Base-by-base conservation (phyloP, 1,284 basidiomycete species). In the Pascua sp. region DNA sequence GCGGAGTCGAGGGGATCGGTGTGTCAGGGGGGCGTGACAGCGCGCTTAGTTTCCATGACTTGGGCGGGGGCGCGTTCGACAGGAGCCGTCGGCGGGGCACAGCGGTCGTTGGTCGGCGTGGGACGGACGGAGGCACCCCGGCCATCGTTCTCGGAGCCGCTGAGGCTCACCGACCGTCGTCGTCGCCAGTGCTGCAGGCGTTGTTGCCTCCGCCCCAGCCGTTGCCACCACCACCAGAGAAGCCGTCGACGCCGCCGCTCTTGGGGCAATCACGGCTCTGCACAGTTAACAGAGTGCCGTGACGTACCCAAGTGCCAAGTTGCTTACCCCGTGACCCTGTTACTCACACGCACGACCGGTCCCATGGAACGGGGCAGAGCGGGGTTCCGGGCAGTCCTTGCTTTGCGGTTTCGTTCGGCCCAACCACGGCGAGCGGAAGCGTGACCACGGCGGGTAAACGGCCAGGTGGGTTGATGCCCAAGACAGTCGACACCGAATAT, bases 341-440 rank as follows among this genome's bases (percentile, higher is more conserved):
- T 59, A 45, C 37, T 50, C 50, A 32, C 59, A 58, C 2, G 17
- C 41, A 36, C 42, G 43, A 53, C 65, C 64, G 8, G 47, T 49
- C 12, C 48, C 46, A 11, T 56, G 49, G 36, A 42, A 37, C 40
- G 42, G 15, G 37, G 40, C 40, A 15, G n/a, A 0, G n/a, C 16
- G 18, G 16, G 37, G 37, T 9, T 60, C 45, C 13, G 58, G 44
- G 24, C 63, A 67, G 24, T 32, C 24, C 24, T 32, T 32, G 24
- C 24, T 32, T 7, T 32, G 24, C 4, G 24, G 24, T 32, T 32
- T 32, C n/a, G n/a, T n/a, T n/a, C n/a, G n/a, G n/a, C n/a, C n/a
- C n/a, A n/a, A n/a, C n/a, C n/a, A n/a, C n/a, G n/a, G n/a, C n/a
- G n/a, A n/a, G n/a, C n/a, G n/a, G n/a, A n/a, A n/a, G n/a, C n/a